These are phyloP conservation scores for Coemansia sp. DNA, from an alignment of 192 early-diverging fungal genomes.

Conservation along the genomic window DNA sequence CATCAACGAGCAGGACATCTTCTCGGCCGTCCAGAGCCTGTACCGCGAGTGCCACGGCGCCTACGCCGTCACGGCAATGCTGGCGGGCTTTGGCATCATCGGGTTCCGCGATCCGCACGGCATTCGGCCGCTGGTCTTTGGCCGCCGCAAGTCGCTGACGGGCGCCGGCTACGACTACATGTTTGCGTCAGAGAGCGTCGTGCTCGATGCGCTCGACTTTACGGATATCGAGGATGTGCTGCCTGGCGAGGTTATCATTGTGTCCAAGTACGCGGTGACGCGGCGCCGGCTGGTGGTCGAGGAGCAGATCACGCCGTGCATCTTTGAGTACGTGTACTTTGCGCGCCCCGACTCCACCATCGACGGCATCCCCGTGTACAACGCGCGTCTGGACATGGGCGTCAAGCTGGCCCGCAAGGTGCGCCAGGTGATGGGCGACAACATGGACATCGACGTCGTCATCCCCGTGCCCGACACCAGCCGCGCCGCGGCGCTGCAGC, in stretches of 20 bases:
- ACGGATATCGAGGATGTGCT: conserved; percentile 84
- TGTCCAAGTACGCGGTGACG: conserved; percentile 72
- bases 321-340: conserved; percentile 99
- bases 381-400: conserved; percentile 95
- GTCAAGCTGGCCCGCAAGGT: conserved; percentile 90
- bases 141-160: conserved; percentile 62
- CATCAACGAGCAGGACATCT: conserved; percentile 99
- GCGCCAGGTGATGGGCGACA: conserved; percentile 63
- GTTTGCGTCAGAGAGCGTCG: conserved; percentile 97
- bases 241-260: conserved; percentile 93
- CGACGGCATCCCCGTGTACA: conserved; percentile 98
- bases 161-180: conserved; percentile 87
- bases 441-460: conserved; percentile 94
- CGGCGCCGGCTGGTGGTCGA: conserved; percentile 59
- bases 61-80: conserved; percentile 94
- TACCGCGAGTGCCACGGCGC: conserved; percentile 84
- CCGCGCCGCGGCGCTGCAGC: conserved; percentile 90
- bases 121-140: conserved; percentile 94
- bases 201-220: conserved; percentile 86
- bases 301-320: conserved; percentile 81
- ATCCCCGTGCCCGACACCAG: conserved; percentile 99
- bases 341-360: conserved; percentile 98
- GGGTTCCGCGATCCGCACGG: conserved; percentile 95
- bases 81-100: conserved; percentile 96
- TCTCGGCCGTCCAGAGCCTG: conserved; percentile 81